Base-by-base conservation (phyloP, 1,284 basidiomycete species). In the Pyrrhoderma lamaoense region DNA sequence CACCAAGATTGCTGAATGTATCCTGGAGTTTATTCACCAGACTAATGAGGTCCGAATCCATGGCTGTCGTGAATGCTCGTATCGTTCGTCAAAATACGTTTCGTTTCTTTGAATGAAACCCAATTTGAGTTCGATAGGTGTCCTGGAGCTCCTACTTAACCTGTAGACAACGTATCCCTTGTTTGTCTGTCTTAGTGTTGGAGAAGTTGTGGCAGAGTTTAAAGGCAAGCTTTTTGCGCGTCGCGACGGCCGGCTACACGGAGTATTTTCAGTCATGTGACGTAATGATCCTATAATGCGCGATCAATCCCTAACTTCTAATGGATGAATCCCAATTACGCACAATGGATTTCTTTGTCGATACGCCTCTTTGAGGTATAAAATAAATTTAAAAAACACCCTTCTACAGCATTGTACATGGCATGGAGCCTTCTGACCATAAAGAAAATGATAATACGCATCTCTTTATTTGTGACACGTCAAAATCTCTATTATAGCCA, bases 11-110 rank as follows among this genome's bases (percentile, higher is more conserved):
- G 65, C 74, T 78, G 70, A 89, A 90, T 50, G 86, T 89, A 61
- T 89, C 87, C 70, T 98, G 95, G 44, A 99, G 85, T 72, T 87
- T 89, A 74, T 98, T 98, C 49, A 98, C 95, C 21, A 97, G 80
- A 61, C 87, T 85, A 62, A 98, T 99, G 60, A 98, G 82, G 68
- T 97, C 93, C 48, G 85, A 80, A 69, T 95, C 92, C 92, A 94
- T 91, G 58, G 59, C 76, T 21, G 40, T 51, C 23, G 43, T 52
- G 49, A 45, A 45, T 36, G 42, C 18, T 51, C 49, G 49, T 45
- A 1, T 36, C 49, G 16, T 42, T 51, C 49, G 49, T 51, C 49
- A 51, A 51, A 45, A 21, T 19, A 38, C 16, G 25, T 31, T 5
- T 31, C 27, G 27, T 31, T 31, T 31, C 27, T 40, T 16, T 40